Evolutionary conservation across 306 rosid species (phyloP).

Genomic region (Begonia loranthoides): DNA sequence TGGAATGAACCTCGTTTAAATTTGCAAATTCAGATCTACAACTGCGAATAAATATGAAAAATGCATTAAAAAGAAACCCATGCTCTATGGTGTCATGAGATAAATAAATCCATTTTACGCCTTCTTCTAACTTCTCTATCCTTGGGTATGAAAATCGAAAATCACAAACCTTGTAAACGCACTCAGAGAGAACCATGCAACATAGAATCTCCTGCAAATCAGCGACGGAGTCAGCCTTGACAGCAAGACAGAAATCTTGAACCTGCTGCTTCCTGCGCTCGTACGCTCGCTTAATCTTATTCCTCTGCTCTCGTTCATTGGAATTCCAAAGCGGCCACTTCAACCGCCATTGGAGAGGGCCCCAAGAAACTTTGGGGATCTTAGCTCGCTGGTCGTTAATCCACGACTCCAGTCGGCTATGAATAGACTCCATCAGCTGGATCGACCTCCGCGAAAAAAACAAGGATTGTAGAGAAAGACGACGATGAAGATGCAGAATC

Average conservation of each 20-base stretch:
- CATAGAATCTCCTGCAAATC: conserved; percentile 87
- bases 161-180: conserved; percentile 69
- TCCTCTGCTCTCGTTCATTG: conserved; percentile 45
- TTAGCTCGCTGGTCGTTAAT: conserved; percentile 55
- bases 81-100: no score
- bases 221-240: conserved; percentile 59
- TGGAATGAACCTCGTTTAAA: conserved; percentile 1
- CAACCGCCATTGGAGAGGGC: conserved; percentile 79
- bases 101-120: no score
- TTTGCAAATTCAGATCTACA: not conserved
- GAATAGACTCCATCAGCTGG: conserved; percentile 55
- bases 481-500: not conserved
- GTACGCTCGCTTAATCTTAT: conserved; percentile 62
- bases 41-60: no score
- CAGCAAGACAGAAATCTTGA: conserved; percentile 49
- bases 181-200: conserved; percentile 91
- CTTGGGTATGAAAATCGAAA: not conserved
- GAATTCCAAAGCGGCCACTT: conserved; percentile 62
- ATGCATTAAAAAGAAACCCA: no score
- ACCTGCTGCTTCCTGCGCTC: conserved; percentile 58
- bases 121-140: no score
- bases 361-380: conserved; percentile 75
- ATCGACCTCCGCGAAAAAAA: not conserved
- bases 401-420: conserved; percentile 88
- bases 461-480: not conserved